phyloP scores from a whole-genome alignment of 177 flowering plant species.

The Telopea speciosissima region DNA sequence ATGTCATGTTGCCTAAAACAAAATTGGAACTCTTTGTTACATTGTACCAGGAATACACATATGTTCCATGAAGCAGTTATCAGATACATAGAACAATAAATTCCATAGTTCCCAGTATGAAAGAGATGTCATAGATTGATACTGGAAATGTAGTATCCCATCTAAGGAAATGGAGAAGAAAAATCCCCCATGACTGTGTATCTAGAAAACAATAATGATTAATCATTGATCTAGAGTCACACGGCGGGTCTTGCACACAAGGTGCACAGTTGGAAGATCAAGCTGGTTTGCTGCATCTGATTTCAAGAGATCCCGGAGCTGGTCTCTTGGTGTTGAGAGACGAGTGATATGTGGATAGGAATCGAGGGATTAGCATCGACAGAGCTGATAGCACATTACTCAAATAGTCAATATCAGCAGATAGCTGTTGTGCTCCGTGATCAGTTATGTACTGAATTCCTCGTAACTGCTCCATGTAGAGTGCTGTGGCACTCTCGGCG shows the following conservation, averaged over 20 bases:
- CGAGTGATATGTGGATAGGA: conserved; percentile 80
- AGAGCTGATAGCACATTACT: conserved; percentile 92
- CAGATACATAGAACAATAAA: too few species aligned
- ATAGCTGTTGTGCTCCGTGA: conserved; percentile 87
- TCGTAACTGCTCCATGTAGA: conserved; percentile 86
- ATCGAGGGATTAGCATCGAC: conserved; percentile 78
- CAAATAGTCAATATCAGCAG: conserved; percentile 87
- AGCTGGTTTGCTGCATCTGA: conserved; percentile 65
- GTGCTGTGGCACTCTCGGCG: conserved; percentile 93
- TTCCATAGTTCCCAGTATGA: too few species aligned
- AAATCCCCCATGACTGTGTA: background rate
- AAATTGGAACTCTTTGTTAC: too few species aligned
- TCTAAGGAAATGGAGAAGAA: background rate
- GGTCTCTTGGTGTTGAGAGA: conserved; percentile 75
- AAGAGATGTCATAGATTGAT: too few species aligned
- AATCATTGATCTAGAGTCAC: conserved; percentile 49
- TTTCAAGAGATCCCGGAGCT: conserved; percentile 69
- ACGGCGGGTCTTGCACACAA: conserved; percentile 82
- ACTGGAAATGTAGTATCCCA: background rate
- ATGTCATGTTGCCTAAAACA: too few species aligned
- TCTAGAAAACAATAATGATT: background rate
- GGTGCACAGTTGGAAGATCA: conserved; percentile 79
- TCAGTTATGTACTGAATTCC: conserved; percentile 88
- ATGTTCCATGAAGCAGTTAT: too few species aligned
- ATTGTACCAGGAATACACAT: too few species aligned